Evolutionary conservation across 2,329 filamentous ascomycete species (phyloP).

Genomic region (Penicillium paneum): DNA sequence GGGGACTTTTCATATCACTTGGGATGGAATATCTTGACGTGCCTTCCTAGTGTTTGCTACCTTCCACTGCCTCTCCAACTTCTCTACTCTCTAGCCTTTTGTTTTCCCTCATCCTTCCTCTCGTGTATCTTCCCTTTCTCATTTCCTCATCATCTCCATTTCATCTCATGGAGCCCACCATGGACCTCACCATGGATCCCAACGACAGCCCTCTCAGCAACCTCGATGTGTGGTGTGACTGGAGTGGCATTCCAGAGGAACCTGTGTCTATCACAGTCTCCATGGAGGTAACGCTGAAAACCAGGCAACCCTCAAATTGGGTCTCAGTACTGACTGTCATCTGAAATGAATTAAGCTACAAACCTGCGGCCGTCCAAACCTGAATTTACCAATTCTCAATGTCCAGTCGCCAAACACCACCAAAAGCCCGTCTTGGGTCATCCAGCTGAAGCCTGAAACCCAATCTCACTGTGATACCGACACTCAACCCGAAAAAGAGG

Average conservation of each 20-base stretch:
- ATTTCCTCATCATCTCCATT: background rate
- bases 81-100: slow-evolving; percentile 11
- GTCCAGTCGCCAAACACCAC: slow-evolving; percentile 1
- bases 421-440: background rate
- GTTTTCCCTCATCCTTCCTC: background rate
- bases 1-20: too few relatives aligned
- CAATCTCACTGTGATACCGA: background rate
- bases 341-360: slow-evolving; percentile 7
- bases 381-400: slow-evolving; percentile 23
- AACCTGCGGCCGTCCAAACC: slow-evolving; percentile 25
- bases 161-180: background rate
- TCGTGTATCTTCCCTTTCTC: background rate
- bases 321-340: background rate
- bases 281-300: slow-evolving; percentile 28
- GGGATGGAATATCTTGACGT: background rate
- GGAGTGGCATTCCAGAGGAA: slow-evolving; percentile 27
- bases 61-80: background rate
- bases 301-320: background rate
- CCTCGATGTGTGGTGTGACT: slow-evolving; percentile 32
- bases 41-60: slow-evolving; percentile 6
- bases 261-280: slow-evolving; percentile 27
- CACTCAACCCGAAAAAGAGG: background rate
- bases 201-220: slow-evolving; percentile 22
- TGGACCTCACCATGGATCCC: slow-evolving; percentile 7
- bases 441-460: background rate